These are phyloP conservation scores for Amanita thiersii DNA, from an alignment of 768 basidiomycete genomes.

Conservation along the genomic window DNA sequence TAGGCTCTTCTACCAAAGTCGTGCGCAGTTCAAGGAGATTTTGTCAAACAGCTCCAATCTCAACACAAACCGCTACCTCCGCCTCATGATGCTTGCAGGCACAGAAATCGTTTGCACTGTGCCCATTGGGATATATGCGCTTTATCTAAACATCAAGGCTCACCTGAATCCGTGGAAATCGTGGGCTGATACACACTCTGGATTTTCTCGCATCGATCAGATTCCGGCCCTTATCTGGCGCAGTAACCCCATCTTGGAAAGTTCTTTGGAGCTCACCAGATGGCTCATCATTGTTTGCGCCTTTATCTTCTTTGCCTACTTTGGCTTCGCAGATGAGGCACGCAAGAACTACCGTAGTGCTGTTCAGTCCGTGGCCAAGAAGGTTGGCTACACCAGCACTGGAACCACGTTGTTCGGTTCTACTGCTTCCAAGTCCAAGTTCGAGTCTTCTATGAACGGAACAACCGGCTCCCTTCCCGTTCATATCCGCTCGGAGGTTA, in stretches of 20 bases:
- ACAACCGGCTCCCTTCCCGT: constrained; percentile 32
- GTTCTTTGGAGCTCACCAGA: constrained; percentile 33
- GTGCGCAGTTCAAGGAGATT: constrained; percentile 34
- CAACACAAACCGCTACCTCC: constrained; percentile 39
- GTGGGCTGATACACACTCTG: constrained; percentile 42
- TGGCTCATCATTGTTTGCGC: constrained; percentile 42
- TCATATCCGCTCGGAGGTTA: constrained; percentile 33
- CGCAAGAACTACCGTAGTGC: constrained; percentile 39
- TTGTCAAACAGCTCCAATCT: constrained; percentile 30
- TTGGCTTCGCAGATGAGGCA: constrained; percentile 59
- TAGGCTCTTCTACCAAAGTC: constrained; percentile 30
- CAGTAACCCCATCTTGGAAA: constrained; percentile 12
- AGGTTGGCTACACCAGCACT: constrained; percentile 22
- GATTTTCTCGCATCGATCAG: constrained; percentile 36
- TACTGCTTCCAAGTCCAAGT: constrained; percentile 20
- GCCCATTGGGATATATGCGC: constrained; percentile 29
- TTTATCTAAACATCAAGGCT: constrained; percentile 27
- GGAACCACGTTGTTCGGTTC: constrained; percentile 18
- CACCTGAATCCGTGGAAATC: constrained; percentile 34
- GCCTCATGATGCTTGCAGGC: constrained; percentile 47
- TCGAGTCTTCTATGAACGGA: constrained; percentile 16
- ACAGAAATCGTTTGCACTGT: constrained; percentile 39
- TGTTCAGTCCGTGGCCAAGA: constrained; percentile 29
- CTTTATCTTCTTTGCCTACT: constrained; percentile 57
- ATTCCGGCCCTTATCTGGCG: constrained; percentile 38